Conservation (phyloP, 306 rosid genomes). For the Mucuna pruriens region DNA sequence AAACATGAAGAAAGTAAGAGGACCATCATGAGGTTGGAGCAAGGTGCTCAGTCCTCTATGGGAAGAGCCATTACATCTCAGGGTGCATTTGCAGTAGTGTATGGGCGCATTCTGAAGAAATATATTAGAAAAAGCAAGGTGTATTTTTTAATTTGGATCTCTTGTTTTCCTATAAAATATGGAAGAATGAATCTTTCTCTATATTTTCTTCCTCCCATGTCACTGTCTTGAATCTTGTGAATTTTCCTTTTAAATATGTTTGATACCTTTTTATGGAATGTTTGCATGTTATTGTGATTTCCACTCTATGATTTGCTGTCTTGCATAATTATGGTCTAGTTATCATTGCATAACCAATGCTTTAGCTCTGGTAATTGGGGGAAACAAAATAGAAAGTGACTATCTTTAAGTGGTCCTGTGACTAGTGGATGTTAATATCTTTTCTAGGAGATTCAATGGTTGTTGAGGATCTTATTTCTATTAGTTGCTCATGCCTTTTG, state of each 20-base stretch:
- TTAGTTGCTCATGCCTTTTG: not conserved
- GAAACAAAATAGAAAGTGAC: conserved; percentile 8
- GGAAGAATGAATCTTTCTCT: conserved; percentile 18
- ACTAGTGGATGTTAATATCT: conserved; percentile 1
- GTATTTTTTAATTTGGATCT: conserved; percentile 18
- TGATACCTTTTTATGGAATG: conserved; percentile 16
- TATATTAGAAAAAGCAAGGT: conserved; percentile 80
- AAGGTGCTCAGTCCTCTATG: conserved; percentile 59
- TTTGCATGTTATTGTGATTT: conserved; percentile 6
- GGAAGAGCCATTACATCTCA: conserved; percentile 66
- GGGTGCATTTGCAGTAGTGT: conserved; percentile 74
- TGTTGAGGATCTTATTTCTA: conserved; percentile 29
- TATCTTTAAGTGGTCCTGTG: conserved; percentile 21
- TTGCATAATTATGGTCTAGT: conserved; percentile 15
- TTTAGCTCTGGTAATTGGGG: conserved; percentile 18
- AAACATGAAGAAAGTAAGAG: conserved; percentile 62
- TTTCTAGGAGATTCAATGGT: conserved; percentile 5
- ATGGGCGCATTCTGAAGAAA: conserved; percentile 65
- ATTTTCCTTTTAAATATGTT: conserved; percentile 16
- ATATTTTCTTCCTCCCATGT: conserved; percentile 31
- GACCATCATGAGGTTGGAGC: conserved; percentile 83
- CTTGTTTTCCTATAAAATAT: conserved; percentile 5
- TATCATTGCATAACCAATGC: conserved; percentile 20
- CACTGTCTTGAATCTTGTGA: not conserved
- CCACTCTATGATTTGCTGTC: conserved; percentile 4